phyloP scores from a whole-genome alignment of 257 asterid genomes.

The Solanum medicagineum region DNA sequence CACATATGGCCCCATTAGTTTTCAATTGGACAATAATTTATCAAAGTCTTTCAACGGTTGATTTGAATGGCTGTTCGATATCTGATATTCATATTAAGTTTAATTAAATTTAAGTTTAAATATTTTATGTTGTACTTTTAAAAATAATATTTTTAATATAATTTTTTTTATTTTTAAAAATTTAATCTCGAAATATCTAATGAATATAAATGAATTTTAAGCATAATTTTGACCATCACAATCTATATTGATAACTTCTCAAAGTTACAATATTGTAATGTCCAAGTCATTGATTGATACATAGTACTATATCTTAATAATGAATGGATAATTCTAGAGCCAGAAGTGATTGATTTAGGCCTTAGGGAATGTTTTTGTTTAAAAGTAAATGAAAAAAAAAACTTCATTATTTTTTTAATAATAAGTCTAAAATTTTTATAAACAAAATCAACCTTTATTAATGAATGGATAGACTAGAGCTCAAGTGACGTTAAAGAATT shows the following conservation, averaged over 20 bases:
- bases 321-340: not conserved
- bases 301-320: not conserved
- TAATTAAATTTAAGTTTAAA: not conserved
- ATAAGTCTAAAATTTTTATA: too few relatives aligned
- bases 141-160: not conserved
- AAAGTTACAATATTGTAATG: not conserved
- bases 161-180: not conserved
- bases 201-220: not conserved
- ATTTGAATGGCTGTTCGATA: too few relatives aligned
- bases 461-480: not conserved
- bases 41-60: too few relatives aligned
- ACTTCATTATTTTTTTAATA: too few relatives aligned
- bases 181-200: not conserved
- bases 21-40: not conserved
- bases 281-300: not conserved
- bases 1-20: not conserved
- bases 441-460: too few relatives aligned
- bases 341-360: too few relatives aligned
- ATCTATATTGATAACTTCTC: not conserved
- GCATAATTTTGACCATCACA: rapidly evolving
- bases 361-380: too few relatives aligned
- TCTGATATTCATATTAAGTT: rapidly evolving
- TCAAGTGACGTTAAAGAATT: not conserved
- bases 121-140: too few relatives aligned
- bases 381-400: too few relatives aligned